Evolutionary conservation across 164 flowering plant species (phyloP), one percentile per base, ranked within the genome.

Genomic region (Kingdonia uniflora): DNA sequence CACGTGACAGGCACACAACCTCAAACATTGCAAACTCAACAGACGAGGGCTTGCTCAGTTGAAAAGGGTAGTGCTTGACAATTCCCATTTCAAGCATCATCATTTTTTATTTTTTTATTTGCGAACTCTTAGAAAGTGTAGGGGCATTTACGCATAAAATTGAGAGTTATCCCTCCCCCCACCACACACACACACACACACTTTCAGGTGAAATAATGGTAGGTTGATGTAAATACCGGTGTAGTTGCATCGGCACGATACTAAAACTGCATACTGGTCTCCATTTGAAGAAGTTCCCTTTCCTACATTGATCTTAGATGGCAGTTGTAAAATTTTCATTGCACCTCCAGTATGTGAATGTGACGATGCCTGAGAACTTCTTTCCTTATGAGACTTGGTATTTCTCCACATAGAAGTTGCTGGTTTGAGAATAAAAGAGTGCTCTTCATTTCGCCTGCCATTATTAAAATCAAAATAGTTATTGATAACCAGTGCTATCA

Each of bases 401-500:
- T 66, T 66, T 58, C 68, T 94, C 80, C 74, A 71, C 59, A 72
- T 33, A 29, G 82, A 74, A 65, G 77, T 70, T 51, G 80, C 75
- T 53, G 95, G 95, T 69, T 85, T 94, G 42, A 94, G 78, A 66
- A 94, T 85, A 56, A 94, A 94, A 38, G 95, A 89, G 73, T 89
- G 99, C 63, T 84, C 95, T 74, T 94, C 99, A 43, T 94, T 95
- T 59, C 84, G 83, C 87, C 97, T 94, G 85, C 45, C 57, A 79
- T 49, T 19, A 21, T 33, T 41, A 49, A 33, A 19, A 29, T 29
- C 4, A 29, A 29, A 29, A 29, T 4, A 29, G n/a, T n/a, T n/a
- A n/a, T n/a, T n/a, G n/a, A n/a, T n/a, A n/a, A n/a, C n/a, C n/a
- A n/a, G n/a, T 29, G 35, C 35, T 29, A 29, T 29, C 4, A 29